Evolutionary conservation across 257 asterid species (phyloP), one percentile per base, ranked within the genome.

Genomic region (Rehmannia glutinosa): DNA sequence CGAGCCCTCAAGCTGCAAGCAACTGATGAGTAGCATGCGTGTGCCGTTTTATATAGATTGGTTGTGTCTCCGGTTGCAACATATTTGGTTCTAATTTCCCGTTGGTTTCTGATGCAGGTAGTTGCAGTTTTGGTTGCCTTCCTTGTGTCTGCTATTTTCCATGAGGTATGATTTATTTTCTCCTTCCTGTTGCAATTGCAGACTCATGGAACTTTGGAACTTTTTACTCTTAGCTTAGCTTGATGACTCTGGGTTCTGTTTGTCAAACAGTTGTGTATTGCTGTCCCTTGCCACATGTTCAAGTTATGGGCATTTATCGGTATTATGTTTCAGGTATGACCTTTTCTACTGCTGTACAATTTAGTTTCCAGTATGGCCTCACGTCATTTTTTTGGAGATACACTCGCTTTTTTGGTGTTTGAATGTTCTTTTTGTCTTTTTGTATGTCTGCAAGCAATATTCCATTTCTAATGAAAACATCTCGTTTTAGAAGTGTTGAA

Each of bases 251-350:
- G 69, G 50, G 15, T 69, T 78, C 41, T 70, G 66, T 64, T 72
- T 47, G 59, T 68, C 60, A 66, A 61, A 76, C 91, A 94, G 99
- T 73, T 94, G 58, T 94, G 97, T 15, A 73, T 94, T 69, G 99
- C 97, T 20, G 97, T 94, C 62, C 99, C 99, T 50, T 94, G 97
- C 82, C 99, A 86, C 76, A 86, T 91, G 62, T 91, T 91, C 88
- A 94, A 85, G 87, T 82, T 87, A 51, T 94, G 99, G 99, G 97
- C 97, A 32, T 94, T 88, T 75, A 69, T 84, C 25, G 97, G 97
- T 61, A 88, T 94, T 70, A 80, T 94, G 97, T 76, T 91, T 80
- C 99, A 94, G 99, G 99, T 92, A 77, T 33, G 46, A 33, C 25
- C 45, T 66, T 59, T 51, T 59, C 63, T 25, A 28, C 7, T 7